These are phyloP conservation scores for Ceratocystiopsis sp. DNA, from an alignment of 2,329 filamentous ascomycete genomes.

Conservation along the genomic window DNA sequence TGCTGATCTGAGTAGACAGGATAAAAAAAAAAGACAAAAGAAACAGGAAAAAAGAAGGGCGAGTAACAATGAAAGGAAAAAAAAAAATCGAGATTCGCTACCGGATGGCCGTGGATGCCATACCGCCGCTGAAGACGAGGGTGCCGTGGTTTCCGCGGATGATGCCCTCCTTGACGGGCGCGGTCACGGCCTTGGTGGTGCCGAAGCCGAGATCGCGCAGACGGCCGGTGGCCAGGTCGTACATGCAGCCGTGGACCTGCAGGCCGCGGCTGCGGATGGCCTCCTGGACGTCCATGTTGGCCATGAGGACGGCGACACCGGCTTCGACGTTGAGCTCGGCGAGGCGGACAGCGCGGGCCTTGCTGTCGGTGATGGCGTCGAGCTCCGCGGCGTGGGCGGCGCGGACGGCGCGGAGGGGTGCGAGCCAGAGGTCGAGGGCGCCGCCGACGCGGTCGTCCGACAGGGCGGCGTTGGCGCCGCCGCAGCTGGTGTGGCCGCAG, in stretches of 20 bases:
- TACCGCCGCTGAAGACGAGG: slow-evolving; percentile 30
- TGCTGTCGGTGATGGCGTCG: slow-evolving; percentile 32
- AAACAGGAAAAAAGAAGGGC: background rate
- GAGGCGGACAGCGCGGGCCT: slow-evolving; percentile 40
- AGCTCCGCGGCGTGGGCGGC: slow-evolving; percentile 36
- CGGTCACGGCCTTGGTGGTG: slow-evolving; percentile 14
- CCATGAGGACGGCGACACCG: slow-evolving; percentile 49
- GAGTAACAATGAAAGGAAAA: background rate
- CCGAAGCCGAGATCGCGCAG: slow-evolving; percentile 32
- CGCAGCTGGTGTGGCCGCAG: slow-evolving; percentile 52
- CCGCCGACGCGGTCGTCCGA: slow-evolving; percentile 29
- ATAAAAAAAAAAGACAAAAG: background rate
- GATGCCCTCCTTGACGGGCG: slow-evolving; percentile 15
- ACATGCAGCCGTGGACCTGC: slow-evolving; percentile 61
- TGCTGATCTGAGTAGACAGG: too few species aligned
- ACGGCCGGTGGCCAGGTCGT: slow-evolving; percentile 39
- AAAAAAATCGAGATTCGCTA: background rate
- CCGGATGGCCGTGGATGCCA: slow-evolving; percentile 17
- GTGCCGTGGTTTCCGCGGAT: slow-evolving; percentile 31
- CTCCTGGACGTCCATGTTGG: slow-evolving; percentile 51
- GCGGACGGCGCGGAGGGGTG: slow-evolving; percentile 29
- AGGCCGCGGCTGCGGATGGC: slow-evolving; percentile 55
- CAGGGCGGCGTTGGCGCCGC: slow-evolving; percentile 46
- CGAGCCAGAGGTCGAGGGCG: slow-evolving; percentile 37
- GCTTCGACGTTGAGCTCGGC: slow-evolving; percentile 62